Base-by-base conservation (phyloP, 345 rosid genomes). In the Syzygium aqueum region DNA sequence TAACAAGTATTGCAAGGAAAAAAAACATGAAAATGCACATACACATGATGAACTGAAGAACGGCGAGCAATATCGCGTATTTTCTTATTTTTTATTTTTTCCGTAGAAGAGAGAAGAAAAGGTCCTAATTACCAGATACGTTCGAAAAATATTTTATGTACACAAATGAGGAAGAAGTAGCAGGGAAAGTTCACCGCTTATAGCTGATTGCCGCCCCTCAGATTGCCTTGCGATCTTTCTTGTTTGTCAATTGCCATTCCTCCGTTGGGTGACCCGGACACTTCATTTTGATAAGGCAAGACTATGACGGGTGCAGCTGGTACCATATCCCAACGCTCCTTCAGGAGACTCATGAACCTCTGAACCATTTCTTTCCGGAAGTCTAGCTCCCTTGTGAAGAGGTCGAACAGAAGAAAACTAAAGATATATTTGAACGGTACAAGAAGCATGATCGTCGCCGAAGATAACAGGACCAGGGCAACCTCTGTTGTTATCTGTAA, bases 221-320 rank as follows among this genome's bases (percentile, higher is more conserved):
- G 14, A 40, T 73, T 19, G 49, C 82, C 82, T 73, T 88, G 87
- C 88, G 88, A 84, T 90, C 85, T 77, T 86, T 87, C 85, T 89
- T 91, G 90, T 46, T 88, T 92, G 82, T 89, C 85, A 33, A 87
- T 85, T 88, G 91, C 88, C 86, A 65, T 88, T 56, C 90, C 91
- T 90, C 92, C 90, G 28, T 85, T 87, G 77, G 87, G 83, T 53
- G 94, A 83, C 73, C 86, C 87, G 17, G 95, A 90, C 40, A 91
- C 95, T 13, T 91, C 89, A 80, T 84, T 90, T 86, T 92, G 94
- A 85, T 88, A 92, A 8, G 98, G 99, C 89, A 96, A 91, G 22
- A 96, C 99, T 27, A 91, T 88, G 21, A 97, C 98, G 10, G 97
- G 96, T 33, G 98, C 92, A 5, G 98, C 98, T 78, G 98, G 98